Evolutionary conservation across 169 alveolate species (phyloP).

Genomic region (Plasmodium inui): DNA sequence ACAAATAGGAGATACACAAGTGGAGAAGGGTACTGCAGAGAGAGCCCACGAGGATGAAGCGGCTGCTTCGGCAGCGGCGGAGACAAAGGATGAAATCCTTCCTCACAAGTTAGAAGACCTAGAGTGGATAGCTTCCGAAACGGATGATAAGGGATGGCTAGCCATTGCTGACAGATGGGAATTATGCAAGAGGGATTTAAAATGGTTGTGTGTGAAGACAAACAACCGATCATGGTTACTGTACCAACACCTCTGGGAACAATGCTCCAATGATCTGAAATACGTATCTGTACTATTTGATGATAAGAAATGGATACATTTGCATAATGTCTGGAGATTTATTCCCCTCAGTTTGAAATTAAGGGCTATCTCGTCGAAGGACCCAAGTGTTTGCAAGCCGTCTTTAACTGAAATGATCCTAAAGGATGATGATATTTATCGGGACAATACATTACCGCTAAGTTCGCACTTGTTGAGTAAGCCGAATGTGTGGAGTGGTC

Average conservation of each 20-base stretch:
- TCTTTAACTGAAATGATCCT: constrained; percentile 39
- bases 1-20: constrained; percentile 4
- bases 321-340: constrained; percentile 41
- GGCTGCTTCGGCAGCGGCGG: not conserved
- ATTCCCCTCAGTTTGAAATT: constrained; percentile 68
- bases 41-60: not conserved
- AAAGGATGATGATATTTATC: constrained; percentile 24
- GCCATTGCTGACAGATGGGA: constrained; percentile 70
- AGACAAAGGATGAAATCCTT: not conserved
- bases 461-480: not conserved
- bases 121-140: constrained; percentile 70
- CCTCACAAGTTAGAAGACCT: constrained; percentile 68
- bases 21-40: constrained; percentile 1
- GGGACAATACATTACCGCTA: not conserved
- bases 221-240: constrained; percentile 70
- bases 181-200: constrained; percentile 54
- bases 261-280: constrained; percentile 67
- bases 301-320: constrained; percentile 66
- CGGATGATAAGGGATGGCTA: constrained; percentile 74
- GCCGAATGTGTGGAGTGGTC: not conserved
- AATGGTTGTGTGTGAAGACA: constrained; percentile 67
- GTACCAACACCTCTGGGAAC: constrained; percentile 60
- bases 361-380: constrained; percentile 35
- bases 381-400: constrained; percentile 56
- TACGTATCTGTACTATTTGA: constrained; percentile 56